These are phyloP conservation scores for Zelonia costaricensis DNA, from an alignment of 208 protist genomes.

Conservation along the genomic window DNA sequence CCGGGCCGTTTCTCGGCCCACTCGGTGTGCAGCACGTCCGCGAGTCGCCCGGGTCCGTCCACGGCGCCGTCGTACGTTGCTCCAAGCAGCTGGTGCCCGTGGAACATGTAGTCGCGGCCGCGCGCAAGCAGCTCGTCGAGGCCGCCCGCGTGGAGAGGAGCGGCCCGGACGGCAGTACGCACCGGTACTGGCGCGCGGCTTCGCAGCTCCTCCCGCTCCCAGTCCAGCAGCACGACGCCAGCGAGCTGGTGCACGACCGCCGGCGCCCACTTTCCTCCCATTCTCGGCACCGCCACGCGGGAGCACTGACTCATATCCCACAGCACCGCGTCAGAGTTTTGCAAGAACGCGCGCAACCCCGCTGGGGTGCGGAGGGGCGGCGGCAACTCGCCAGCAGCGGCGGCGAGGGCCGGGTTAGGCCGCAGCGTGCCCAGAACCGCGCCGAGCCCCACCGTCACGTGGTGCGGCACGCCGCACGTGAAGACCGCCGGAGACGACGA, in stretches of 20 bases:
- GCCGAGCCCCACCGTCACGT: constrained; percentile 53
- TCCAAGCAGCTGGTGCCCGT: constrained; percentile 48
- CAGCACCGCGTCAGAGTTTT: constrained; percentile 47
- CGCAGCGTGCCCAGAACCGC: constrained; percentile 65
- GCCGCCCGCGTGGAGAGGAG: constrained; percentile 22
- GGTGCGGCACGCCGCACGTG: constrained; percentile 34
- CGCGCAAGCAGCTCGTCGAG: constrained; percentile 19
- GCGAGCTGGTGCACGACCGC: constrained; percentile 35
- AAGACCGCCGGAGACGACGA: constrained; percentile 6
- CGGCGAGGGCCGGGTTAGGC: constrained; percentile 49
- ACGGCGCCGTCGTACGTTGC: constrained; percentile 38
- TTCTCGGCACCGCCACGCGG: constrained; percentile 30
- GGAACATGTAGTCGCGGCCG: constrained; percentile 31
- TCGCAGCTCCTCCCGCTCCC: constrained; percentile 30
- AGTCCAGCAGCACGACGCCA: constrained; percentile 68
- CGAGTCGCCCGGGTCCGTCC: constrained; percentile 11
- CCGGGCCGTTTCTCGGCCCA: background rate
- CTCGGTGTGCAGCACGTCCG: constrained; percentile 1
- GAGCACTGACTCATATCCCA: constrained; percentile 58
- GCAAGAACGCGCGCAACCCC: constrained; percentile 31
- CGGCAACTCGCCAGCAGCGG: constrained; percentile 4
- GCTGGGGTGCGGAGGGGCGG: constrained; percentile 13
- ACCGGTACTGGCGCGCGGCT: background rate
- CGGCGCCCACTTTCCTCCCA: constrained; percentile 34
- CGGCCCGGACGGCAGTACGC: constrained; percentile 1